Evolutionary conservation across 495 filamentous ascomycete genomes (phyloP).

Genomic region (Penicillium fimorum): DNA sequence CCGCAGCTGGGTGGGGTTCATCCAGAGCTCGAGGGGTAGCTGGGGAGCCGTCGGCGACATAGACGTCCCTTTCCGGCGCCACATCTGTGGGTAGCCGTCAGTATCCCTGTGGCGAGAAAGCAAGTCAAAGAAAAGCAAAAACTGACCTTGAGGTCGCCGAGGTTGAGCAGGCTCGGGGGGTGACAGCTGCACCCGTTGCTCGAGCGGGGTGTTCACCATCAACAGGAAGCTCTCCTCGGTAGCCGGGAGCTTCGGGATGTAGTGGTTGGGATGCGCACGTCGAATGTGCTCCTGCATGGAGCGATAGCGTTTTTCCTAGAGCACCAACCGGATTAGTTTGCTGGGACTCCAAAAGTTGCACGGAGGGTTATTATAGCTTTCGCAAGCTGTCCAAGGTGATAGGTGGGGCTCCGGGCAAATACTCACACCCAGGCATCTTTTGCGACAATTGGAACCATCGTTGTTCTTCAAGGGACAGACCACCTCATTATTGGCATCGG

Average conservation of each 20-base stretch:
- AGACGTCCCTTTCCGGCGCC: constrained; percentile 47
- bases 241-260: constrained; percentile 97
- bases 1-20: constrained; percentile 67
- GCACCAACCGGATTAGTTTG: constrained; percentile 24
- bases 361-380: constrained; percentile 4
- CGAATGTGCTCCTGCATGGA: constrained; percentile 99
- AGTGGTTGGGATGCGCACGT: constrained; percentile 94
- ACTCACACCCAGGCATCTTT: constrained; percentile 96
- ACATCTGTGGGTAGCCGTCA: constrained; percentile 40
- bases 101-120: constrained; percentile 9
- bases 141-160: constrained; percentile 40
- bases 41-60: constrained; percentile 66
- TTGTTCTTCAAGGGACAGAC: constrained; percentile 95
- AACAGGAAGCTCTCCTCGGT: constrained; percentile 97
- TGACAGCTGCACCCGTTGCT: constrained; percentile 63
- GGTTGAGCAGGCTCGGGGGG: constrained; percentile 49
- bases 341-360: constrained; percentile 10
- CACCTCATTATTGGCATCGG: constrained; percentile 90
- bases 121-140: background rate
- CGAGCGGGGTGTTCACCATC: constrained; percentile 89
- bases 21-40: constrained; percentile 71
- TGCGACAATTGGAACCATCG: constrained; percentile 95
- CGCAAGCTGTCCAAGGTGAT: constrained; percentile 5
- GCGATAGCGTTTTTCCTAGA: constrained; percentile 92
- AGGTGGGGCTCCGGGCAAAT: constrained; percentile 17